A percentile compares a stretch with the other conserved stretches of the same genome.
Evolutionary conservation across 1,139 yeast genomes (phyloP).

Genomic region (Lodderomyces oxycetoniae): DNA sequence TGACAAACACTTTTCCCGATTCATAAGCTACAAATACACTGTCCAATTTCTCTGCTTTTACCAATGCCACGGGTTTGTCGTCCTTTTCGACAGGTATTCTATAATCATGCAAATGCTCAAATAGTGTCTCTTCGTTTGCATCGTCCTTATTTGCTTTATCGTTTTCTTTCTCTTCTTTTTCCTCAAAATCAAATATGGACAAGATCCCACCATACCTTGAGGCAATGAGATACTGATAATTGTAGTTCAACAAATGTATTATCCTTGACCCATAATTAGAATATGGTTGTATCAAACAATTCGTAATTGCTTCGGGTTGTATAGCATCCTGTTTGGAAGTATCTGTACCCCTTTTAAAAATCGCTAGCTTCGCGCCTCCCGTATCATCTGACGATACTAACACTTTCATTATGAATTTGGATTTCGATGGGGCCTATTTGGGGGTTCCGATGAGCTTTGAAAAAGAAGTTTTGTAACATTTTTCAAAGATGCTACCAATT

Average conservation of each 20-base stretch:
- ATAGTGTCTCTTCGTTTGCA: constrained; percentile 4
- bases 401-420: constrained; percentile 39
- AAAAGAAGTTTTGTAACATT: neutral
- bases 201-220: constrained; percentile 42
- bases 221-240: constrained; percentile 35
- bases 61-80: constrained; percentile 34
- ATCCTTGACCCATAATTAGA: constrained; percentile 23
- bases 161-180: constrained; percentile 9
- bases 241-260: constrained; percentile 21
- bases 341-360: constrained; percentile 59
- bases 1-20: constrained; percentile 46
- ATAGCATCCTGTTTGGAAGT: constrained; percentile 57
- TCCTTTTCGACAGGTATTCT: constrained; percentile 14
- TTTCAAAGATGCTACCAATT: neutral
- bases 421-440: neutral
- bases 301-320: constrained; percentile 48
- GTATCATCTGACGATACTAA: constrained; percentile 54
- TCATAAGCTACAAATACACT: constrained; percentile 39
- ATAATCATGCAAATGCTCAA: constrained; percentile 4
- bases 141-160: constrained; percentile 16
- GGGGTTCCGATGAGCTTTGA: neutral
- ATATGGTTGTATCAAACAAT: constrained; percentile 34
- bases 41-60: constrained; percentile 26
- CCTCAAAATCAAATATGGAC: constrained; percentile 31
- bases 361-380: constrained; percentile 53